Evolutionary conservation across 495 filamentous ascomycete species (phyloP), one percentile per base, ranked within the genome.

Genomic region (Zalerion maritima): DNA sequence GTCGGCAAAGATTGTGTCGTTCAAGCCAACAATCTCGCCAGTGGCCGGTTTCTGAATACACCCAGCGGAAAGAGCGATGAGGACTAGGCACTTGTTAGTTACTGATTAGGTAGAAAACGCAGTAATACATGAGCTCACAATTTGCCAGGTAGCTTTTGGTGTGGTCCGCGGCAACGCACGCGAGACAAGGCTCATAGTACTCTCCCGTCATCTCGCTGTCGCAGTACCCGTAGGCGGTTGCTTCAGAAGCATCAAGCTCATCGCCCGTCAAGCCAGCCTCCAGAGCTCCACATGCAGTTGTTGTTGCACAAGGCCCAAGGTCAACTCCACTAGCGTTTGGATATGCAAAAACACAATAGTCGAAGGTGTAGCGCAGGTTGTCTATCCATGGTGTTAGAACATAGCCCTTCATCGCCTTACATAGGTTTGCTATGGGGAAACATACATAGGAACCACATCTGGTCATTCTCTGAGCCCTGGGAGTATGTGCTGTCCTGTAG

Each of bases 381-480:
- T 62, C 61, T 65, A 6, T 5, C 4, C 3, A 16, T 5, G n/a
- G 19, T 21, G 38, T 55, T 14, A 54, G 45, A 41, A 20, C 5
- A 20, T 14, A 8, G 6, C 22, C 15, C 7, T 23, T 21, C 19
- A 23, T 23, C n/a, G n/a, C n/a, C n/a, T n/a, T n/a, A n/a, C n/a
- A n/a, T n/a, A n/a, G n/a, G n/a, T n/a, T n/a, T n/a, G n/a, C n/a
- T 13, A 21, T 6, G 0, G 6, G 21, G 24, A 4, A 1, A 47
- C 63, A 50, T 47, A 68, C 62, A 67, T 8, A 68, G 40, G 35
- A 66, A 68, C 64, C 60, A 66, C 31, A 45, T 46, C 28, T 58
- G 57, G 37, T 70, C 65, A 22, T 34, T 67, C 47, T 65, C 60
- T 3, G 16, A 28, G 4, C 47, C 53, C 21, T 57, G 49, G 0